Percentiles rank a stretch among this genome's conserved stretches.
phyloP scores from a whole-genome alignment of 2,329 filamentous ascomycete genomes.

The Penicillium sp. region DNA sequence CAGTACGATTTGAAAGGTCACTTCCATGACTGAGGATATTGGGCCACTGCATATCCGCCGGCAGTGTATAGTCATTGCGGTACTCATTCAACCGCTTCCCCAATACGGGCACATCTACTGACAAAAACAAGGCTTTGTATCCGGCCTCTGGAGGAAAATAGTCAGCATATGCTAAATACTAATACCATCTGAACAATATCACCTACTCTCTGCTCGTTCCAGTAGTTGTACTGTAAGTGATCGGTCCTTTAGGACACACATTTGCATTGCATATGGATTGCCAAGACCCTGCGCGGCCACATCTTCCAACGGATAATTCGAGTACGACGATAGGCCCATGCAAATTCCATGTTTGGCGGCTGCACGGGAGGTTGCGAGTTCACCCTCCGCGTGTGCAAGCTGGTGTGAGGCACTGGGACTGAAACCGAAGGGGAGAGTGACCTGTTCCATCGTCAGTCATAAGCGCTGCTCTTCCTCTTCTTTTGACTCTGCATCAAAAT shows the following conservation, averaged over 20 bases:
- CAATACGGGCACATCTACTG: conserved; percentile 59
- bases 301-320: conserved; percentile 52
- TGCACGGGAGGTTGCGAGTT: conserved; percentile 54
- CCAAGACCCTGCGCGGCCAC: conserved; percentile 47
- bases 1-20: conserved; percentile 29
- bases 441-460: conserved; percentile 13
- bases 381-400: conserved; percentile 58
- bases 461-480: background rate
- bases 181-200: background rate
- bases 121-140: conserved; percentile 60
- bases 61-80: conserved; percentile 56
- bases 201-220: conserved; percentile 48
- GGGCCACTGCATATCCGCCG: conserved; percentile 48
- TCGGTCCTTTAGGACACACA: conserved; percentile 58
- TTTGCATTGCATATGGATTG: conserved; percentile 59
- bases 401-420: conserved; percentile 59
- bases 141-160: conserved; percentile 47
- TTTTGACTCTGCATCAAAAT: background rate
- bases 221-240: conserved; percentile 47
- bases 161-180: background rate
- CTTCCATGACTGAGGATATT: conserved; percentile 44
- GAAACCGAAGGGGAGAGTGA: conserved; percentile 58
- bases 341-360: conserved; percentile 47
- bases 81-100: conserved; percentile 59
- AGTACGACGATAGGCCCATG: conserved; percentile 56